Conservation (phyloP, 768 basidiomycete species). For the Tephrocybe sp. region DNA sequence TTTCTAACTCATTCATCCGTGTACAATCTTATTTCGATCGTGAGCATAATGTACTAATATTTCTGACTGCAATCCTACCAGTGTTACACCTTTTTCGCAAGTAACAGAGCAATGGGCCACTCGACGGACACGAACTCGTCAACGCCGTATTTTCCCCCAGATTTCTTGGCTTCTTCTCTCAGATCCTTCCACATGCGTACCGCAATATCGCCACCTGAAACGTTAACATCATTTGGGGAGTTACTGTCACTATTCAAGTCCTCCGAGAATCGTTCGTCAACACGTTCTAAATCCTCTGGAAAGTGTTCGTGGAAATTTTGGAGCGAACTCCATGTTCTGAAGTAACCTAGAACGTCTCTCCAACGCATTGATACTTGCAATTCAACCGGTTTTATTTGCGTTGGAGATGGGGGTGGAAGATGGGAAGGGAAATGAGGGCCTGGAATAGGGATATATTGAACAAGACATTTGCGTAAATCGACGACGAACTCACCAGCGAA, state of each 20-base stretch:
- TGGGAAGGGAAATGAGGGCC: constrained; percentile 15
- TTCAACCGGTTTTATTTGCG: constrained; percentile 41
- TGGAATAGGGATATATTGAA: constrained; percentile 1
- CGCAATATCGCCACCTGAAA: constrained; percentile 59
- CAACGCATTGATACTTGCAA: constrained; percentile 61
- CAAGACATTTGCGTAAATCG: background rate
- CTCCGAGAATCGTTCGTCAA: constrained; percentile 35
- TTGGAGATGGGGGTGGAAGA: constrained; percentile 18
- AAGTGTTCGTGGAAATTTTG: constrained; percentile 63
- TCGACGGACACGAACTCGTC: constrained; percentile 42
- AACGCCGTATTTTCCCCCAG: constrained; percentile 29
- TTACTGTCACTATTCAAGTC: constrained; percentile 17
- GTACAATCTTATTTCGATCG: no score
- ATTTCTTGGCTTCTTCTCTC: constrained; percentile 35
- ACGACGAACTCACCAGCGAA: constrained; percentile 46
- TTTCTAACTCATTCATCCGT: no score
- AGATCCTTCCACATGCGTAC: constrained; percentile 60
- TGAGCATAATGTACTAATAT: no score
- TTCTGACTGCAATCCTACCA: no score
- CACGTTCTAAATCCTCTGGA: constrained; percentile 49
- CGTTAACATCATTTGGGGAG: constrained; percentile 17
- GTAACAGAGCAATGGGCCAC: constrained; percentile 49
- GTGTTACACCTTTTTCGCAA: constrained; percentile 27
- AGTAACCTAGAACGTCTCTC: constrained; percentile 64
- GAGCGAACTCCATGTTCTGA: constrained; percentile 69